Base-by-base conservation (phyloP, 345 rosid species). In the Linum trigynum region DNA sequence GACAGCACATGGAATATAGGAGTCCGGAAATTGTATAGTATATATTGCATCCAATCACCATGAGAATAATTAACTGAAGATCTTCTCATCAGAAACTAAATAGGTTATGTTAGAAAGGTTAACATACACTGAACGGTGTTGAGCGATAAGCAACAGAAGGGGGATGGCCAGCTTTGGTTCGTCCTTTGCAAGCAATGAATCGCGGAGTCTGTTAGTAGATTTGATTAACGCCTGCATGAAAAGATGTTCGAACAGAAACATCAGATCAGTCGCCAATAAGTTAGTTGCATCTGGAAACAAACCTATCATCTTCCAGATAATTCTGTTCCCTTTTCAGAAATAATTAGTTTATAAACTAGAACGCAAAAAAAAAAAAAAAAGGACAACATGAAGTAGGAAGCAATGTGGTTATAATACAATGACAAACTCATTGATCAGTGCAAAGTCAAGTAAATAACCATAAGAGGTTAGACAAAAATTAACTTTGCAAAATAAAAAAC, bases 101-200 rank as follows among this genome's bases (percentile, higher is more conserved):
- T 23, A 23, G 32, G 32, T 23, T 23, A 23, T 23, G 32, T 1
- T 23, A 23, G 32, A 23, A 23, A 23, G 32, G 32, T 23, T 62
- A 74, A 71, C 99, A 82, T 86, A 91, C 99, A 91, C 76, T 62
- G 99, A 87, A 68, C 96, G 94, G 70, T 95, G 96, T 73, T 95
- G 99, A 57, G 98, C 96, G 55, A 95, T 75, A 76, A 95, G 96
- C 66, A 95, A 75, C 77, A 95, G 76, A 72, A 91, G 90, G 23
- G 98, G 96, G 67, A 89, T 74, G 39, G 98, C 99, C 76, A 91
- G 74, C 78, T 87, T 95, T 42, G 91, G 91, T 71, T 95, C 98
- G 79, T 91, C 99, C 81, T 82, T 89, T 7, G 99, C 84, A 71
- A 91, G 88, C 80, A 95, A 80, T 1, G 99, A 87, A 72, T 95